Evolutionary conservation across 805 yeast species (phyloP), one percentile per base, ranked within the genome.

Genomic region (Candida gorgasii): DNA sequence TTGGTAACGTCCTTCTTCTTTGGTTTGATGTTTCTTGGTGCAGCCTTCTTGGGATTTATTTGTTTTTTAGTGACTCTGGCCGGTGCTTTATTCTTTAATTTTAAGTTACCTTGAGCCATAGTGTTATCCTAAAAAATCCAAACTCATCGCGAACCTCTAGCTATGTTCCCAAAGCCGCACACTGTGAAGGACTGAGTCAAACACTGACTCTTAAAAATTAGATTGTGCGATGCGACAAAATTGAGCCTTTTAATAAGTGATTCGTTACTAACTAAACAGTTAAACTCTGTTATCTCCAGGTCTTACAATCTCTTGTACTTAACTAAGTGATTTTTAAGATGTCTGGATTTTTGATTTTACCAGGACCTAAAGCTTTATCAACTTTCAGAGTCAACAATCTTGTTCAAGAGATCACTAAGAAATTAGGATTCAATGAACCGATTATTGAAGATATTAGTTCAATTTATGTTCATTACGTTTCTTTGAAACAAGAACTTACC

Each of bases 291-390:
- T 11, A 24, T 7, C 12, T 11, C 8, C 8, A 6, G 28, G 32
- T 29, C 32, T 9, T n/a, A 29, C 13, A 29, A 24, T 11, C 28
- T 24, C 12, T 5, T 11, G n/a, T 24, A 24, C 33, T 30, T 15
- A 15, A 30, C 17, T 8, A 17, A 16, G n/a, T 7, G 28, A 7
- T 24, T 24, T n/a, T 15, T n/a, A 24, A 16, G 9, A 39, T 30
- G 42, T 39, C 42, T 7, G 24, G 31, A 12, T 70, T 69, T 47
- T 62, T 70, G 51, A 55, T 68, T 47, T 73, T 89, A 51, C 84
- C 96, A 35, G 99, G 99, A 45, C 95, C 97, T 37, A 78, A 77
- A 58, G 97, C 97, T 49, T 74, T 89, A 60, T 90, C 98, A 40
- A 78, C 78, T 39, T 92, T 92, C 66, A 80, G 98, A 69, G 82